Percentiles rank a stretch among this genome's conserved stretches.
Conservation (phyloP, 202 grass and related monocot species). For the Zizania palustris region DNA sequence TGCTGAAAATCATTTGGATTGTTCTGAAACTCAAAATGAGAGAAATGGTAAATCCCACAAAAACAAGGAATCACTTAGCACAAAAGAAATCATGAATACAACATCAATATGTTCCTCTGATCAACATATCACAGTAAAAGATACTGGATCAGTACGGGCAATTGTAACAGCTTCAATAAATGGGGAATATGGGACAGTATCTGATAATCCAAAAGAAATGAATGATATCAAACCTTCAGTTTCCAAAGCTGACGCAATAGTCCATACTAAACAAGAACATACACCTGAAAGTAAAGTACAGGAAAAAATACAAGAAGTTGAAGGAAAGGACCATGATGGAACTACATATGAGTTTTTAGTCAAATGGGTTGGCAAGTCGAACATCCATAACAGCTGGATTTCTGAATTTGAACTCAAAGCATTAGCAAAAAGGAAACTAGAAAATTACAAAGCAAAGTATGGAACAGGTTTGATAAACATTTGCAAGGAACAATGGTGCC, state of each 20-base stretch:
- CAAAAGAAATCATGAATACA: constrained; percentile 35
- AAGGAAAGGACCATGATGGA: constrained; percentile 32
- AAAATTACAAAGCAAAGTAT: constrained; percentile 97
- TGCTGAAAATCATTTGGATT: constrained; percentile 38
- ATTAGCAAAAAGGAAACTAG: constrained; percentile 94
- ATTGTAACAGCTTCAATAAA: no score
- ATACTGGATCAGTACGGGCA: constrained; percentile 12
- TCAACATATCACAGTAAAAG: constrained; percentile 28
- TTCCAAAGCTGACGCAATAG: constrained; percentile 37
- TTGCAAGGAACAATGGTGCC: constrained; percentile 88
- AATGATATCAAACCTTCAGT: constrained; percentile 7
- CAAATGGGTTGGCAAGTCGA: constrained; percentile 94
- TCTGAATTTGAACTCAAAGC: constrained; percentile 78
- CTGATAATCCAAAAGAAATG: constrained; percentile 32
- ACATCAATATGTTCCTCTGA: constrained; percentile 39
- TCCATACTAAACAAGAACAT: constrained; percentile 37
- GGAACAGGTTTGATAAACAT: constrained; percentile 82
- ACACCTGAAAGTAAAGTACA: constrained; percentile 45
- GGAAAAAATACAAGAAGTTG: constrained; percentile 39
- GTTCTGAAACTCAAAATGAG: constrained; percentile 34
- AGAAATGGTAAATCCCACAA: constrained; percentile 41
- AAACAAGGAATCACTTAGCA: constrained; percentile 35
- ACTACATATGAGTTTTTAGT: constrained; percentile 76
- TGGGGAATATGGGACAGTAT: no score
- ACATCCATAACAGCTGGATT: constrained; percentile 92